A percentile compares a stretch with the other conserved stretches of the same genome.
Conservation (phyloP, 345 rosid genomes). For the Euphorbia pulcherrima region DNA sequence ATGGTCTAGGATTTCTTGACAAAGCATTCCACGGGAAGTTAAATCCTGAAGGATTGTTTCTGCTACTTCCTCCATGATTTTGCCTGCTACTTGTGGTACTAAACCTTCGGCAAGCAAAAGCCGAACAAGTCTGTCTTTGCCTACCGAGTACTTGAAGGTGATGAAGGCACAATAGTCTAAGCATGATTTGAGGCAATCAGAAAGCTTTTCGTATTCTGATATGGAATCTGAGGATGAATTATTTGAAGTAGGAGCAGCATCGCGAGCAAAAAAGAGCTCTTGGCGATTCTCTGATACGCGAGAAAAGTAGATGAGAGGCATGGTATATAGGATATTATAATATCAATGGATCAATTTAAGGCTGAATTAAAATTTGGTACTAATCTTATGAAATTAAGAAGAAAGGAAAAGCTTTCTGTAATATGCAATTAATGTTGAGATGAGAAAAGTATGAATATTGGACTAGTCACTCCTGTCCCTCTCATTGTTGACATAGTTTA, state of each 20-base stretch:
- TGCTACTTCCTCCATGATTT: neutral
- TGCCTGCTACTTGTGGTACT: neutral
- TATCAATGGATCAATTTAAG: too few species aligned
- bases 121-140: neutral
- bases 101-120: slow-evolving; percentile 11
- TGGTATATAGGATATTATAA: too few species aligned
- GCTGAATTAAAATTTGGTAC: too few species aligned
- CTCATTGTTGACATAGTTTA: too few species aligned
- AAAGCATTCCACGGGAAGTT: neutral
- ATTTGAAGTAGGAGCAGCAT: neutral
- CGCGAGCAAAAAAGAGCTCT: neutral
- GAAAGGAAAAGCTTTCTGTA: too few species aligned
- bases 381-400: too few species aligned
- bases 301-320: neutral
- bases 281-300: neutral
- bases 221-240: neutral
- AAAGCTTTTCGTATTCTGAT: neutral
- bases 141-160: neutral
- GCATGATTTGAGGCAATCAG: neutral
- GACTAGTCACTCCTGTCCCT: too few species aligned
- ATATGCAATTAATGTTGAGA: too few species aligned
- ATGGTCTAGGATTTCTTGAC: neutral
- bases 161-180: neutral
- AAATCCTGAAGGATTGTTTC: neutral
- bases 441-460: too few species aligned